Evolutionary conservation across 148 eudicot genomes (phyloP), one percentile per base, ranked within the genome.

Genomic region (Nepenthes mirabilis): DNA sequence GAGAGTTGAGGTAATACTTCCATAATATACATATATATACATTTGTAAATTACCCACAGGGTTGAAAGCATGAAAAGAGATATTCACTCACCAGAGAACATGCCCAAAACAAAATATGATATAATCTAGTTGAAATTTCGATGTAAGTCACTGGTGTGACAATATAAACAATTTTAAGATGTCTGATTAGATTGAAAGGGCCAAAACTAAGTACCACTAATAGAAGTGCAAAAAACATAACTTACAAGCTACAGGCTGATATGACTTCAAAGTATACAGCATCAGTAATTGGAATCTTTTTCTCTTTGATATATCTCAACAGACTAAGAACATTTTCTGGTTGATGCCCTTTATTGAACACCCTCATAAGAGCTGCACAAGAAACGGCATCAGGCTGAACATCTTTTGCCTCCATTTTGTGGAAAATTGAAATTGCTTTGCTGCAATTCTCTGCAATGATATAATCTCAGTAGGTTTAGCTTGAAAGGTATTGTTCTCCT

Each of bases 171-270:
- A 13, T 1, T 13, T 7, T 11, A 53, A n/a, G 14, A 53, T 8
- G 23, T 3, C 14, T 23, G 23, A 14, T 11, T 2, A 6, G 32
- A 32, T 3, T 53, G 56, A 32, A 2, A 53, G 32, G 33, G 32
- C 9, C 11, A 32, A 5, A 32, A n/a, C 33, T 32, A 53, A 13
- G 33, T 1, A 6, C 1, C 56, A n/a, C 11, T 32, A 53, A 32
- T 53, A 2, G 11, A 6, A 11, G 48, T 53, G 5, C 11, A 32
- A 32, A 53, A 14, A 49, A 36, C 14, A 14, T 37, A 72, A 82
- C 96, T 81, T 80, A 88, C 98, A 85, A 71, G 81, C 80, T 82
- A 74, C 98, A 88, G 34, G 98, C 94, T 51, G 96, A 83, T 58
- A 88, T 70, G 74, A 86, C 79, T 75, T 91, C 98, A 65, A 78